Conservation (phyloP, 1,139 yeast genomes). For the Pichia sp. region DNA sequence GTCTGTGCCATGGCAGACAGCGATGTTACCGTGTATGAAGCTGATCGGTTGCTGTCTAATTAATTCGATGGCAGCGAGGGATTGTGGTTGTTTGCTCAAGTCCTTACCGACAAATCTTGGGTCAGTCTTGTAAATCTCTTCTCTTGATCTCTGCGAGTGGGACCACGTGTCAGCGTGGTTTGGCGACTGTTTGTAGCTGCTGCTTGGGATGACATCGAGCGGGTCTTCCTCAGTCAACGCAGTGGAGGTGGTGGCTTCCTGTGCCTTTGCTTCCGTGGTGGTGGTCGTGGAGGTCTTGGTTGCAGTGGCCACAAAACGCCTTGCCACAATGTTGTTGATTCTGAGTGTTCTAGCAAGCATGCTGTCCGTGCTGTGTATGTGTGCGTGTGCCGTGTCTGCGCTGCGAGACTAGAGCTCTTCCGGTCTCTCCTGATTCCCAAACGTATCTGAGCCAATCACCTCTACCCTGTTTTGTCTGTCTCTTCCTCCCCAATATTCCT, state of each 20-base stretch:
- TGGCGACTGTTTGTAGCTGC: slow-evolving; percentile 56
- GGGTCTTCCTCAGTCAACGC: slow-evolving; percentile 17
- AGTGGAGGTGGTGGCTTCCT: background rate
- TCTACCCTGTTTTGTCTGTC: background rate
- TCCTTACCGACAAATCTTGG: slow-evolving; percentile 75
- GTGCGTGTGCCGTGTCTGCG: too few relatives aligned
- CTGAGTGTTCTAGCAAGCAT: slow-evolving; percentile 10
- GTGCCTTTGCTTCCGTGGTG: slow-evolving; percentile 8
- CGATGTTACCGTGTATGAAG: slow-evolving; percentile 55
- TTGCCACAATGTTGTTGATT: slow-evolving; percentile 2
- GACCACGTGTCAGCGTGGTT: slow-evolving; percentile 73
- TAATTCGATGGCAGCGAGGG: slow-evolving; percentile 81
- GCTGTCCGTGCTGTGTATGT: background rate
- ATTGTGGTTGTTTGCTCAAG: slow-evolving; percentile 66
- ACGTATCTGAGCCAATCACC: background rate
- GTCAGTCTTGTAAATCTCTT: slow-evolving; percentile 51
- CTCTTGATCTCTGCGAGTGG: slow-evolving; percentile 58
- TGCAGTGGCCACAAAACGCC: slow-evolving; percentile 22
- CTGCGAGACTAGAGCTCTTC: too few relatives aligned
- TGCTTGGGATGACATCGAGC: slow-evolving; percentile 26
- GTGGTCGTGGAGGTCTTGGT: slow-evolving; percentile 18
- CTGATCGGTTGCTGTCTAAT: slow-evolving; percentile 71
- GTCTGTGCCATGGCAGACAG: slow-evolving; percentile 82
- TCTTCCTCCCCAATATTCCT: background rate
- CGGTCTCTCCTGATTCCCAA: too few relatives aligned